A percentile compares a stretch with the other conserved stretches of the same genome.
These are phyloP conservation scores for Oryza coarctata DNA, from an alignment of 176 grass and related monocot genomes.

Conservation along the genomic window DNA sequence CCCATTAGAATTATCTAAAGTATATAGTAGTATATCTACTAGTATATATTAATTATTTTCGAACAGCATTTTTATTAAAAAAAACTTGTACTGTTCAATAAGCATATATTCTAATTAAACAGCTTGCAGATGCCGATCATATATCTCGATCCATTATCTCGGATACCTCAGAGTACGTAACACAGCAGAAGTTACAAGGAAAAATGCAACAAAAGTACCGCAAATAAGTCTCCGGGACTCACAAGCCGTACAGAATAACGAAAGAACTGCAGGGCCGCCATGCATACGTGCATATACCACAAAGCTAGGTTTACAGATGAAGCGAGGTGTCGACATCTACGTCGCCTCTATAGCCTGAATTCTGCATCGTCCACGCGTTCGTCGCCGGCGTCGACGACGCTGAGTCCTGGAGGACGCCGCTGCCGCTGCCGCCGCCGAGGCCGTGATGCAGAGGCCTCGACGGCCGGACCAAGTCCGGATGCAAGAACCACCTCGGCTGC, in stretches of 20 bases:
- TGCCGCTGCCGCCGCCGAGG: not conserved
- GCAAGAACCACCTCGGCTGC: slow-evolving; percentile 71
- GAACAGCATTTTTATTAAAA: not conserved
- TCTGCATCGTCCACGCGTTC: slow-evolving; percentile 44
- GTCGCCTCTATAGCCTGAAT: slow-evolving; percentile 56
- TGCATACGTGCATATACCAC: slow-evolving; percentile 34
- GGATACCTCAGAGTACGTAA: slow-evolving; percentile 27
- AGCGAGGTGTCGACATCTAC: slow-evolving; percentile 88
- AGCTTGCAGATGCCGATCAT: slow-evolving; percentile 24
- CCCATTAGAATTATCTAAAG: not conserved
- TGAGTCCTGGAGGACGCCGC: slow-evolving; percentile 5
- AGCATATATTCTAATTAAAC: not conserved
- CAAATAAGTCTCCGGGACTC: slow-evolving; percentile 38
- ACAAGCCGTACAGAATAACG: slow-evolving; percentile 44
- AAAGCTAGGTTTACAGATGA: slow-evolving; percentile 68
- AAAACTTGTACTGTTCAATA: not conserved
- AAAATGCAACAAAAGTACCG: slow-evolving; percentile 31
- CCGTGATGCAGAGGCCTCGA: slow-evolving; percentile 39
- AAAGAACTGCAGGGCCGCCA: slow-evolving; percentile 38
- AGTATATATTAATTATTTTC: not conserved
- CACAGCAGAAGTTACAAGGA: slow-evolving; percentile 41
- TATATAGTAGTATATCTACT: not conserved
- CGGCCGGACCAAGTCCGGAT: slow-evolving; percentile 72
- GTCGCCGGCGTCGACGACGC: not conserved
- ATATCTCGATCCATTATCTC: slow-evolving; percentile 23